Conservation (phyloP, 306 rosid species). For the cucumber (Cucumis sativus) region DNA sequence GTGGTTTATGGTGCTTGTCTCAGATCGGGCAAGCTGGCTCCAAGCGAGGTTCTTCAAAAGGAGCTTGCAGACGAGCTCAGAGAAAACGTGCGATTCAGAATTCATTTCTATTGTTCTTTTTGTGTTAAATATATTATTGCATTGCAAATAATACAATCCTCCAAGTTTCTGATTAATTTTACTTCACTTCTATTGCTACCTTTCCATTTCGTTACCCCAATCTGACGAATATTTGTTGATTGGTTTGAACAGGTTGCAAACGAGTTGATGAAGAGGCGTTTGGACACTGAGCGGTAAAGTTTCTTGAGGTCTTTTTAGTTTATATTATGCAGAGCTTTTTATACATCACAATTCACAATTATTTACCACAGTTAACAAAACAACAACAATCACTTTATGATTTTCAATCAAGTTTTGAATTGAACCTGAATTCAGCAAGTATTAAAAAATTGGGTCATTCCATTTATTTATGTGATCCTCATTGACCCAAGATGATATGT, state of each 20-base stretch:
- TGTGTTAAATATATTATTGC: not conserved
- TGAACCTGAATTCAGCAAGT: not conserved
- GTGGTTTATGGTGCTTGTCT: conserved; percentile 55
- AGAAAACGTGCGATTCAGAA: conserved; percentile 27
- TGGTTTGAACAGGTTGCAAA: conserved; percentile 54
- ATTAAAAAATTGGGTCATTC: not conserved
- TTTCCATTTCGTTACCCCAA: not conserved
- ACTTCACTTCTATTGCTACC: not conserved
- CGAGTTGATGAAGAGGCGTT: conserved; percentile 61
- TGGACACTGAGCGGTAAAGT: conserved; percentile 54
- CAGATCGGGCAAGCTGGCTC: conserved; percentile 53
- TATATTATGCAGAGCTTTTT: not conserved
- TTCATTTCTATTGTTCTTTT: not conserved
- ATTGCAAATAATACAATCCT: not conserved
- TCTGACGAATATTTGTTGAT: not conserved
- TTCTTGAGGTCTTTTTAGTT: not conserved
- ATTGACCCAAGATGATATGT: not conserved
- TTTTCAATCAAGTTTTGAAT: not conserved
- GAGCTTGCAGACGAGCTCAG: conserved; percentile 87
- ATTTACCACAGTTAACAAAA: not conserved
- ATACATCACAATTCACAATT: not conserved
- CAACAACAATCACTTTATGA: not conserved
- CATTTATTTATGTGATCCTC: not conserved
- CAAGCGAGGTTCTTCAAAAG: conserved; percentile 39
- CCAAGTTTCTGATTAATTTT: not conserved